phyloP scores from a whole-genome alignment of 441 rosid species.

The Syzygium malaccense region DNA sequence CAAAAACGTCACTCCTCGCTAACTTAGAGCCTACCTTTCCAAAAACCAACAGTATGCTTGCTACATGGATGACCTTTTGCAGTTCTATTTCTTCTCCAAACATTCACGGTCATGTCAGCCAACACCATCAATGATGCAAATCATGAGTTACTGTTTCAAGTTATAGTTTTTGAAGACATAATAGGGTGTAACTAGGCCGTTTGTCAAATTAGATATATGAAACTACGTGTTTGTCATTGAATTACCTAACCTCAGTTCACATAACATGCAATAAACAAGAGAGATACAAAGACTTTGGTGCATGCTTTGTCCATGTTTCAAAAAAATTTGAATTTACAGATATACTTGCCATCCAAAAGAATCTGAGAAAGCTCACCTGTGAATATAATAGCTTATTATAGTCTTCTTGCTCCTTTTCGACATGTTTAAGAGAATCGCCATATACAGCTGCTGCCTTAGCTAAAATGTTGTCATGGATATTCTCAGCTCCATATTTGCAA shows the following conservation, averaged over 20 bases:
- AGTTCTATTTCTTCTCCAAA: background rate
- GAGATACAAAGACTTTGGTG: background rate
- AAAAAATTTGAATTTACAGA: background rate
- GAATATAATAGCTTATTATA: constrained; percentile 47
- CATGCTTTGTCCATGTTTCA: background rate
- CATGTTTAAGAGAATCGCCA: constrained; percentile 85
- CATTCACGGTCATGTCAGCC: background rate
- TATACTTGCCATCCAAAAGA: background rate
- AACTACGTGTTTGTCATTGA: background rate
- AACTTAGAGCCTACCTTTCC: background rate
- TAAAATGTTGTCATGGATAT: constrained; percentile 60
- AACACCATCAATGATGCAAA: background rate
- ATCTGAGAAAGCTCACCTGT: constrained; percentile 36
- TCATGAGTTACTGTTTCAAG: background rate
- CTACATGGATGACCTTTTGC: background rate
- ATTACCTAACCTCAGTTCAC: background rate
- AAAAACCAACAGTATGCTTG: background rate
- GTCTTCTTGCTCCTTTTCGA: constrained; percentile 81
- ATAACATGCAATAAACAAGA: background rate
- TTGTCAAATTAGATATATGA: background rate
- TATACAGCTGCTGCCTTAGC: constrained; percentile 90
- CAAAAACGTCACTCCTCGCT: background rate
- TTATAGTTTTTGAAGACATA: background rate
- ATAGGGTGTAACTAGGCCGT: constrained; percentile 1
- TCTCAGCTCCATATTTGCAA: constrained; percentile 79